A percentile compares a stretch with the other conserved stretches of the same genome.
Evolutionary conservation across 805 yeast species (phyloP).

Genomic region (Hanseniaspora thailandica): DNA sequence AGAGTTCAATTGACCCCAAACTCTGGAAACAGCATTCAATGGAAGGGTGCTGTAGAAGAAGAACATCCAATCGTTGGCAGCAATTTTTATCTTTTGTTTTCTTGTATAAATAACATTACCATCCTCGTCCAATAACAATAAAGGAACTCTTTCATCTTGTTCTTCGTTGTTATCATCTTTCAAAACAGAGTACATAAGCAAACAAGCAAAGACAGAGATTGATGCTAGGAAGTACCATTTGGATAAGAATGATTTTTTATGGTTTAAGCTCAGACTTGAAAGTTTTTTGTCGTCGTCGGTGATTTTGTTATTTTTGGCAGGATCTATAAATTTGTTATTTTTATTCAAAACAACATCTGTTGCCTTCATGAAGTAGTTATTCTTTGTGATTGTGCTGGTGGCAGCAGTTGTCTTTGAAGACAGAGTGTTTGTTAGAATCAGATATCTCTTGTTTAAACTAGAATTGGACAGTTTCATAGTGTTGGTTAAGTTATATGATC

Average conservation of each 20-base stretch:
- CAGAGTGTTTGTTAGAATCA: neutral
- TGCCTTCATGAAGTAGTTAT: neutral
- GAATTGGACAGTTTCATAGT: neutral
- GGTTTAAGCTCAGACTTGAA: neutral
- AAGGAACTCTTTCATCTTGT: conserved; percentile 3
- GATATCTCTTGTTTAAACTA: neutral
- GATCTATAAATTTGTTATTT: neutral
- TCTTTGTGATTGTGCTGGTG: neutral
- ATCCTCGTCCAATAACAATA: conserved; percentile 1
- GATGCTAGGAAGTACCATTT: conserved; percentile 14
- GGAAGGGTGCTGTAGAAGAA: conserved; percentile 86
- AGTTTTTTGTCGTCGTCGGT: conserved; percentile 4
- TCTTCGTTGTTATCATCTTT: conserved; percentile 7
- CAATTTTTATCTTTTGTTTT: conserved; percentile 29
- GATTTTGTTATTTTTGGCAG: neutral
- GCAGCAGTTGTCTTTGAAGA: neutral
- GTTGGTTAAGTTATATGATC: neutral
- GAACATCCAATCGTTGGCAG: conserved; percentile 61
- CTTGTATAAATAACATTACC: conserved; percentile 11
- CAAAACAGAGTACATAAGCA: conserved; percentile 9
- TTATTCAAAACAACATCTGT: conserved; percentile 11
- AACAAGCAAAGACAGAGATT: conserved; percentile 10
- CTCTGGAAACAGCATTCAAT: conserved; percentile 73
- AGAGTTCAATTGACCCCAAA: conserved; percentile 89
- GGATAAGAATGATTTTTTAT: conserved; percentile 7